A percentile compares a stretch with the other conserved stretches of the same genome.
Conservation (phyloP, 2,329 filamentous ascomycete species). For the Ramularia collo-cygni region DNA sequence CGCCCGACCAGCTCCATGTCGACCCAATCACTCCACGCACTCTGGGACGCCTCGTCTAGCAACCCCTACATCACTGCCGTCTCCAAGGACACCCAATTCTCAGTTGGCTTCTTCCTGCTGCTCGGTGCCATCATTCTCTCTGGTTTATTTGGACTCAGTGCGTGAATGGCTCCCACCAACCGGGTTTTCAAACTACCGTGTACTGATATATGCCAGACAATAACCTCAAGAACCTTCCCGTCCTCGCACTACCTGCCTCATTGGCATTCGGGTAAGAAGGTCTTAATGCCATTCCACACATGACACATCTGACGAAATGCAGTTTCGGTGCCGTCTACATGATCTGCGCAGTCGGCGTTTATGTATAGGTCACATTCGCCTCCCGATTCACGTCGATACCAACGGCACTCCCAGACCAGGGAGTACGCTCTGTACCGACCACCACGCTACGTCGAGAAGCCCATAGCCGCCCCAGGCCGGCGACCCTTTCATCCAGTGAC, state of each 20-base stretch:
- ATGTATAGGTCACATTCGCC: constrained; percentile 60
- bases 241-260: constrained; percentile 80
- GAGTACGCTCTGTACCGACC: constrained; percentile 9
- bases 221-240: constrained; percentile 66
- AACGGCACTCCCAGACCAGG: constrained; percentile 5
- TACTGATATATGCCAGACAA: constrained; percentile 56
- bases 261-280: constrained; percentile 74
- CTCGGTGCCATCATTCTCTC: constrained; percentile 62
- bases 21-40: constrained; percentile 69
- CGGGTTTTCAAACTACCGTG: not conserved
- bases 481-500: constrained; percentile 18
- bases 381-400: constrained; percentile 3
- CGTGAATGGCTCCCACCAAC: constrained; percentile 24
- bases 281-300: not conserved
- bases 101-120: constrained; percentile 69
- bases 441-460: not conserved
- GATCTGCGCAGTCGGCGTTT: constrained; percentile 98
- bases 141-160: constrained; percentile 82
- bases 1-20: constrained; percentile 47
- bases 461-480: constrained; percentile 6
- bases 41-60: constrained; percentile 89
- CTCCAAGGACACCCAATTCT: constrained; percentile 77
- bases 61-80: constrained; percentile 76
- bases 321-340: constrained; percentile 95
- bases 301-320: constrained; percentile 11